Conservation (phyloP, 2,329 filamentous ascomycete genomes). For the Byssothecium circinans region DNA sequence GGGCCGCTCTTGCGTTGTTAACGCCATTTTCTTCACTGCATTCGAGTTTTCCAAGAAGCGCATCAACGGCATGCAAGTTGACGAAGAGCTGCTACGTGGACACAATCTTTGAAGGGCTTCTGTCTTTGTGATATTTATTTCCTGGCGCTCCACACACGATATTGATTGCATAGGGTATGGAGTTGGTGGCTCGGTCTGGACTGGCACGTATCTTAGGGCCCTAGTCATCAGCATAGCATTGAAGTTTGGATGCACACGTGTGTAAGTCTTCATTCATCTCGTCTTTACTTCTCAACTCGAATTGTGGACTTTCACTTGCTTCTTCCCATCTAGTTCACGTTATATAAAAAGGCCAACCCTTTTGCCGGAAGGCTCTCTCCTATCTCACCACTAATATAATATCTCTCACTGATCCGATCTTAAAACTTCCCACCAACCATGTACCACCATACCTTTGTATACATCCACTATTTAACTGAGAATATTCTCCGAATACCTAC, state of each 20-base stretch:
- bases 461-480: no score
- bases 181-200: conserved; percentile 5
- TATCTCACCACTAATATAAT: no score
- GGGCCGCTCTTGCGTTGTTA: conserved; percentile 78
- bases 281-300: no score
- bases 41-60: conserved; percentile 78
- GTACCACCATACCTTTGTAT: no score
- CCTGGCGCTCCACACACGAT: conserved; percentile 4
- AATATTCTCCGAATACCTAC: no score
- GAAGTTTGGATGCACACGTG: conserved; percentile 1
- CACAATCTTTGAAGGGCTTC: conserved; percentile 21
- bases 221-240: conserved; percentile 11
- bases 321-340: no score
- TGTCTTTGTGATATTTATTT: conserved; percentile 3
- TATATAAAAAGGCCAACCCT: no score
- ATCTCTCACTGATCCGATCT: no score
- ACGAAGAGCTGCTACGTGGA: conserved; percentile 40
- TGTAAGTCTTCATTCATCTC: no score
- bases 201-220: conserved; percentile 7
- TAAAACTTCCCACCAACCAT: no score
- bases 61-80: conserved; percentile 48
- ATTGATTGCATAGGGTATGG: conserved; percentile 27
- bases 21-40: conserved; percentile 86
- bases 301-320: no score
- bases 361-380: no score